Conservation (phyloP, 2,329 filamentous ascomycete species). For the Botrytis deweyae region DNA sequence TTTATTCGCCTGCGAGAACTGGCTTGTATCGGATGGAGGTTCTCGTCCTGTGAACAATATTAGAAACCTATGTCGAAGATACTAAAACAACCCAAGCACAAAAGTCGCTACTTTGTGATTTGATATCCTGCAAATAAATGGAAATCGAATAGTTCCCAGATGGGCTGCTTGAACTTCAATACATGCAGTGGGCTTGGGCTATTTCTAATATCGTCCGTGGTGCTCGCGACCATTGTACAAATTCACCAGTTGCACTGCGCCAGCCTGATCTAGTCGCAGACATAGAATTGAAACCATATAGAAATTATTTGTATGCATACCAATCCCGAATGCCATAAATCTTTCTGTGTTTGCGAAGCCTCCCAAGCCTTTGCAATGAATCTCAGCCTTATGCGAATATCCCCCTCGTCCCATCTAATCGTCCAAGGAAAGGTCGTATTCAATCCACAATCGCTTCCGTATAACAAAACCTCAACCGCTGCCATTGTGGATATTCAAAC, state of each 20-base stretch:
- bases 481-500: conserved; percentile 45
- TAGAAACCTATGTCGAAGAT: conserved; percentile 38
- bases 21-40: conserved; percentile 34
- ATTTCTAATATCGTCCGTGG: conserved; percentile 23
- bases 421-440: conserved; percentile 45
- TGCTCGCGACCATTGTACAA: neutral
- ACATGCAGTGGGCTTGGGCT: neutral
- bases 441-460: conserved; percentile 43
- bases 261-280: conserved; percentile 2
- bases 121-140: conserved; percentile 25
- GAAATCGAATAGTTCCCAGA: neutral
- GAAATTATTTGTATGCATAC: conserved; percentile 35
- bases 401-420: conserved; percentile 47
- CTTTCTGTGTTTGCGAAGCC: conserved; percentile 31
- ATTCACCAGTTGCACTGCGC: conserved; percentile 12
- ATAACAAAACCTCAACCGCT: conserved; percentile 45
- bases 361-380: conserved; percentile 41
- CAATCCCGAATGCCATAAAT: conserved; percentile 31
- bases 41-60: conserved; percentile 35
- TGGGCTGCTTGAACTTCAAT: conserved; percentile 1
- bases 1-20: conserved; percentile 33
- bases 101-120: conserved; percentile 39
- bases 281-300: conserved; percentile 19
- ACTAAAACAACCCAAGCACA: conserved; percentile 34
- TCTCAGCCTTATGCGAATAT: conserved; percentile 40